Percentiles rank a stretch among this genome's conserved stretches.
phyloP scores from a whole-genome alignment of 179 eudicot genomes.

The Silene vulgaris region DNA sequence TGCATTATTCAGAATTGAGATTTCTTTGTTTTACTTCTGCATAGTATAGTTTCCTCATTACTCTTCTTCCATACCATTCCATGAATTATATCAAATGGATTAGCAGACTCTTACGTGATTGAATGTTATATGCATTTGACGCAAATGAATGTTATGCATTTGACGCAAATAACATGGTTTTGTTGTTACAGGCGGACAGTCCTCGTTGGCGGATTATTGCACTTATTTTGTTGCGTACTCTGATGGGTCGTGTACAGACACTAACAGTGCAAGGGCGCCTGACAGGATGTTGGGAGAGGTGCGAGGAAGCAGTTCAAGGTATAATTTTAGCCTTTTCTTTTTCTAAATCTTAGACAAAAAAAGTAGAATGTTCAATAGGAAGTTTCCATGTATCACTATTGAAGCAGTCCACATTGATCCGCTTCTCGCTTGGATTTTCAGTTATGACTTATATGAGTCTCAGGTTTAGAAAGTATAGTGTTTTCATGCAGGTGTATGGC shows the following conservation, averaged over 20 bases:
- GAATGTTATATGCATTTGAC: background rate
- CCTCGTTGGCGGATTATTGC: slow-evolving; percentile 98
- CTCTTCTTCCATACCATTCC: background rate
- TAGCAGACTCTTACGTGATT: background rate
- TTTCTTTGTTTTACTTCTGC: background rate
- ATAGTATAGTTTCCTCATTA: background rate
- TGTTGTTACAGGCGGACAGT: slow-evolving; percentile 78
- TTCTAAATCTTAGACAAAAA: background rate
- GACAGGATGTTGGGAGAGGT: slow-evolving; percentile 97
- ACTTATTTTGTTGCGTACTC: slow-evolving; percentile 94
- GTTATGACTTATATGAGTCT: background rate
- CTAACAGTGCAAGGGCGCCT: slow-evolving; percentile 85
- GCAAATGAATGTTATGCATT: slow-evolving; percentile 4
- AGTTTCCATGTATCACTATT: background rate
- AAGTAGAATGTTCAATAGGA: background rate
- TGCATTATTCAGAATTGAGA: background rate
- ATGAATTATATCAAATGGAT: background rate
- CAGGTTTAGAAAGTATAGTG: slow-evolving; percentile 2
- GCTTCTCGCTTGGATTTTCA: slow-evolving; percentile 8
- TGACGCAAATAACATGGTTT: slow-evolving; percentile 10
- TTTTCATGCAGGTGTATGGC: slow-evolving; percentile 75
- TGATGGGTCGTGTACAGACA: slow-evolving; percentile 96
- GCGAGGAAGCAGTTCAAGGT: slow-evolving; percentile 89
- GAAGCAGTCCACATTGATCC: slow-evolving; percentile 5
- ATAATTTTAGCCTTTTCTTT: slow-evolving; percentile 8